These are phyloP conservation scores for Barnettozyma vustinii DNA, from an alignment of 805 yeast genomes.

Conservation along the genomic window DNA sequence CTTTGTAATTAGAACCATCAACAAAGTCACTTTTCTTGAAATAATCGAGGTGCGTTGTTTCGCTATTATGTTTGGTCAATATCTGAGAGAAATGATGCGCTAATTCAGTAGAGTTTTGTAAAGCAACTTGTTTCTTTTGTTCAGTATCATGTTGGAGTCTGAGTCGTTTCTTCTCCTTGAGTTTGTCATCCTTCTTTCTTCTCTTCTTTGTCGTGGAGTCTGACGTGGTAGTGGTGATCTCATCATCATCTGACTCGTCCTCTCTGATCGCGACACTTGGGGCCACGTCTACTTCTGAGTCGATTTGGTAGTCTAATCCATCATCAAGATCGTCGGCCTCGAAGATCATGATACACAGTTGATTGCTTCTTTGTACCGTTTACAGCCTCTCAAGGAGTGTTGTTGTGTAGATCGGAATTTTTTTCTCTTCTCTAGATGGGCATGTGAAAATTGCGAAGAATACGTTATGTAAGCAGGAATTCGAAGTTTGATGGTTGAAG, in stretches of 20 bases:
- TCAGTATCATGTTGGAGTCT: slow-evolving; percentile 62
- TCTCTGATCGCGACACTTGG: slow-evolving; percentile 30
- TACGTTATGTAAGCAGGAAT: neutral
- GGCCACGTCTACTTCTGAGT: slow-evolving; percentile 33
- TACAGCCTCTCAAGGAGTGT: no score
- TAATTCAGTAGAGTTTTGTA: slow-evolving; percentile 51
- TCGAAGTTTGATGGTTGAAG: no score
- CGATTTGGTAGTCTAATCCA: slow-evolving; percentile 59
- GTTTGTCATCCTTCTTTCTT: slow-evolving; percentile 34
- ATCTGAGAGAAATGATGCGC: slow-evolving; percentile 62
- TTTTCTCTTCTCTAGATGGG: neutral
- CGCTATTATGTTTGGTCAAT: slow-evolving; percentile 55
- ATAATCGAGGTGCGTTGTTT: slow-evolving; percentile 71
- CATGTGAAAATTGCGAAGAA: neutral
- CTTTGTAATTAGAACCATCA: slow-evolving; percentile 54
- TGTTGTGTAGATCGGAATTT: neutral
- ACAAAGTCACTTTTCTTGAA: slow-evolving; percentile 51
- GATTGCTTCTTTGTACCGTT: no score
- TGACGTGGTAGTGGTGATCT: slow-evolving; percentile 5
- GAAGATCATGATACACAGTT: slow-evolving; percentile 9
- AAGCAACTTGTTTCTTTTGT: slow-evolving; percentile 51
- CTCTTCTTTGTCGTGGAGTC: slow-evolving; percentile 18
- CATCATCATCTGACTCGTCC: slow-evolving; percentile 25
- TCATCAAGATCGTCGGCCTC: slow-evolving; percentile 69
- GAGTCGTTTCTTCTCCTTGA: slow-evolving; percentile 58